These are phyloP conservation scores for Alternaria burnsii DNA, from an alignment of 2,329 filamentous ascomycete genomes.

Conservation along the genomic window DNA sequence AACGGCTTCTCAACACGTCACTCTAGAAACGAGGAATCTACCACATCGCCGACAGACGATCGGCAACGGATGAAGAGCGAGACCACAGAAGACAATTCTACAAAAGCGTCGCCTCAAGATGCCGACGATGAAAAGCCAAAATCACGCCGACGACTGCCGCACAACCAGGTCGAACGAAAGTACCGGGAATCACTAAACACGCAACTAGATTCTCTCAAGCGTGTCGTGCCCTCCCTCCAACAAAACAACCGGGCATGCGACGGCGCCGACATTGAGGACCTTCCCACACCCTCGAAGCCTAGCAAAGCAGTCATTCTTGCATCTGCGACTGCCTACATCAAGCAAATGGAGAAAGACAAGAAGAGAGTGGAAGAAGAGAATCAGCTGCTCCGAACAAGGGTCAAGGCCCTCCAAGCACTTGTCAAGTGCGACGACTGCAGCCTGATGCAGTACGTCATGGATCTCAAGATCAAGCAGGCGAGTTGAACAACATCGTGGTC, in stretches of 20 bases:
- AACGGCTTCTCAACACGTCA: slow-evolving; percentile 44
- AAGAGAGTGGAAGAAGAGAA: slow-evolving; percentile 52
- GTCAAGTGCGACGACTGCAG: slow-evolving; percentile 58
- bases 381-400: slow-evolving; percentile 47
- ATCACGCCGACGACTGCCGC: slow-evolving; percentile 48
- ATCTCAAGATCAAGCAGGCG: slow-evolving; percentile 50
- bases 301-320: slow-evolving; percentile 58
- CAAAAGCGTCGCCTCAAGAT: slow-evolving; percentile 34
- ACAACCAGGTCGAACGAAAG: slow-evolving; percentile 58
- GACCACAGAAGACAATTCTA: slow-evolving; percentile 37
- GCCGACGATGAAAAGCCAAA: slow-evolving; percentile 43
- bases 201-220: slow-evolving; percentile 54
- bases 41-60: slow-evolving; percentile 27
- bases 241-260: slow-evolving; percentile 48
- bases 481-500: background rate
- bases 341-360: slow-evolving; percentile 56
- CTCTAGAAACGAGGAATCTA: slow-evolving; percentile 31
- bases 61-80: slow-evolving; percentile 44
- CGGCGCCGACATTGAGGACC: slow-evolving; percentile 55
- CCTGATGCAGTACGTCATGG: slow-evolving; percentile 55
- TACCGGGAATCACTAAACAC: slow-evolving; percentile 59
- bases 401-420: slow-evolving; percentile 55
- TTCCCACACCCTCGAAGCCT: slow-evolving; percentile 52
- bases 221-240: slow-evolving; percentile 53
- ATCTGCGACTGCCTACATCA: slow-evolving; percentile 57